These are phyloP conservation scores for Boletus patriciae DNA, from an alignment of 768 basidiomycete species.

Conservation along the genomic window DNA sequence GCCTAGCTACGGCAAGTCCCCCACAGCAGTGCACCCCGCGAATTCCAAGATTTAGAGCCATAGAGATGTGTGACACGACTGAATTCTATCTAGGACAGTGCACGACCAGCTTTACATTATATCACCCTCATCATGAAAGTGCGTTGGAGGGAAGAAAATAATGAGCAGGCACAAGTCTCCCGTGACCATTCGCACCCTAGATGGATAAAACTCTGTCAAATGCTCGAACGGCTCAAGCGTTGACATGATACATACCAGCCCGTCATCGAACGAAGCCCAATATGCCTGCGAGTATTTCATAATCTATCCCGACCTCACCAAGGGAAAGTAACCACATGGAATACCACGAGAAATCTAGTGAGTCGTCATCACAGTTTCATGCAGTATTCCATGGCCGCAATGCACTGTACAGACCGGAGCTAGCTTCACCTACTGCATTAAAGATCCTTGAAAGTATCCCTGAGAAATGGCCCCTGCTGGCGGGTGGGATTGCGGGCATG, in stretches of 20 bases:
- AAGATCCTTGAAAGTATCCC: background rate
- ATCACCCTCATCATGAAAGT: too few species aligned
- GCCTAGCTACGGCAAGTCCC: too few species aligned
- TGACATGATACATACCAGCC: conserved; percentile 2
- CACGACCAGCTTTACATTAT: background rate
- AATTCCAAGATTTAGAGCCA: too few species aligned
- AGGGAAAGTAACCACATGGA: background rate
- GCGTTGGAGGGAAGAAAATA: conserved; percentile 8
- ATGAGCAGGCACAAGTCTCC: background rate
- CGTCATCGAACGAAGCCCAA: background rate
- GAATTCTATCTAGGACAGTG: background rate
- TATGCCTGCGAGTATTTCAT: background rate
- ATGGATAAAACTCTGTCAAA: background rate
- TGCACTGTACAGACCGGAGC: rapidly evolving
- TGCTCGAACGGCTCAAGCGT: background rate
- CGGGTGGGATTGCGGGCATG: background rate
- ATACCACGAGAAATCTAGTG: too few species aligned
- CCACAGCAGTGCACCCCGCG: too few species aligned
- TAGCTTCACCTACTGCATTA: rapidly evolving
- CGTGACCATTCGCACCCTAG: conserved; percentile 2
- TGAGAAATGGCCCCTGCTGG: too few species aligned
- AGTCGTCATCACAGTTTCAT: too few species aligned
- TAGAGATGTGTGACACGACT: too few species aligned
- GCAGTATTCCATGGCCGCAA: background rate
- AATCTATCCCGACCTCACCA: background rate